Evolutionary conservation across 345 rosid species (phyloP), one percentile per base, ranked within the genome.

Genomic region (Angophora floribunda): DNA sequence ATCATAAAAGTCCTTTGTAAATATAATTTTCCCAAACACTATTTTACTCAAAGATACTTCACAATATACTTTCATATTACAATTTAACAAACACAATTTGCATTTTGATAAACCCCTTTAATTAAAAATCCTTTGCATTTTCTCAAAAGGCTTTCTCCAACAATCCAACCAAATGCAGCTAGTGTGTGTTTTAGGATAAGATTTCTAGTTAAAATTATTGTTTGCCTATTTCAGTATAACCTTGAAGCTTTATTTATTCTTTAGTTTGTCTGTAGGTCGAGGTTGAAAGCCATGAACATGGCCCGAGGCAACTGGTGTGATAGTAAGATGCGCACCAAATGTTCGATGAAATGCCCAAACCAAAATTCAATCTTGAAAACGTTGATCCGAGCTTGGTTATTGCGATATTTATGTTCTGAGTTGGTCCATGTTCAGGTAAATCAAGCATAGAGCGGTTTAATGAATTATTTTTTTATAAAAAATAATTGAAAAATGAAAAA

Each of bases 241-340:
- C 22, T 21, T 55, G 61, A 55, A 7, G 11, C 13, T 57, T 55
- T 22, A 55, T 55, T 55, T 55, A 8, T 57, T 21, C 28, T 22
- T 57, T 7, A 57, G 22, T 9, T 55, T 26, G 22, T 57, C 11
- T 57, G 21, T 57, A 57, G 28, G 61, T 57, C 28, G 21, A 57
- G 28, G 8, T 9, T 55, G 61, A 55, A 55, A 22, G 28, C 61
- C 61, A 55, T 57, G 28, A 9, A 4, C 28, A 55, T 55, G 28
- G 61, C 61, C 5, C 9, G 0, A 57, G 61, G 61, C 21, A 22
- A 57, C 28, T 57, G 28, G 28, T 22, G 2, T 57, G 26, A 57
- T 22, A 57, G 28, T 57, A 4, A 21, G 12, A 22, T 22, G 61
- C 28, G 3, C 28, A 57, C 5, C 0, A 0, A 17, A 9, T 9